phyloP scores from a whole-genome alignment of 805 yeast species.

The Kluyveromyces starmeri region DNA sequence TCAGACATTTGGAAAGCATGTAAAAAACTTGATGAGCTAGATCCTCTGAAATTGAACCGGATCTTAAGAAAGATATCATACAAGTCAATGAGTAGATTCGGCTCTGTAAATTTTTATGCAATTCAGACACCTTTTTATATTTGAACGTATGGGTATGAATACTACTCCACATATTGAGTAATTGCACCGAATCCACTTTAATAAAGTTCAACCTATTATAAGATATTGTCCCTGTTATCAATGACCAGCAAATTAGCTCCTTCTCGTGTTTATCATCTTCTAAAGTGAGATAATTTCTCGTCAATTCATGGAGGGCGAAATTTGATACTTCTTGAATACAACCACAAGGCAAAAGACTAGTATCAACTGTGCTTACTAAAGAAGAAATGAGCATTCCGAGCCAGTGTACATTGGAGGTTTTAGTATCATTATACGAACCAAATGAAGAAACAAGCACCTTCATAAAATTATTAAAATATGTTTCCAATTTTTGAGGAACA shows the following conservation, averaged over 20 bases:
- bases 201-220: conserved; percentile 45
- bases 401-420: conserved; percentile 32
- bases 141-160: conserved; percentile 43
- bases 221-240: conserved; percentile 55
- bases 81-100: conserved; percentile 53
- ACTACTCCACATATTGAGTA: conserved; percentile 56
- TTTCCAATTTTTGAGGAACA: conserved; percentile 31
- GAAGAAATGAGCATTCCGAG: conserved; percentile 32
- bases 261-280: conserved; percentile 28
- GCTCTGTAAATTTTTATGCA: conserved; percentile 38
- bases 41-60: conserved; percentile 32
- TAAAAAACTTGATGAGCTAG: conserved; percentile 39
- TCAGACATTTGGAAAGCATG: conserved; percentile 37
- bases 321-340: conserved; percentile 37
- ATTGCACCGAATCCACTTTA: conserved; percentile 46
- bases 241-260: conserved; percentile 48
- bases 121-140: conserved; percentile 29
- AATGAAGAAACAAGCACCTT: conserved; percentile 30
- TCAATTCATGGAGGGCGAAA: conserved; percentile 37
- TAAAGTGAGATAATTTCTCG: conserved; percentile 28
- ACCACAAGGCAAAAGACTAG: conserved; percentile 37
- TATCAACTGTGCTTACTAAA: conserved; percentile 28
- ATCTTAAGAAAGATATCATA: conserved; percentile 41
- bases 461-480: conserved; percentile 29
- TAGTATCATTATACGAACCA: conserved; percentile 19